Evolutionary conservation across 2,329 filamentous ascomycete genomes (phyloP).

Genomic region (Trichophyton benhamiae): DNA sequence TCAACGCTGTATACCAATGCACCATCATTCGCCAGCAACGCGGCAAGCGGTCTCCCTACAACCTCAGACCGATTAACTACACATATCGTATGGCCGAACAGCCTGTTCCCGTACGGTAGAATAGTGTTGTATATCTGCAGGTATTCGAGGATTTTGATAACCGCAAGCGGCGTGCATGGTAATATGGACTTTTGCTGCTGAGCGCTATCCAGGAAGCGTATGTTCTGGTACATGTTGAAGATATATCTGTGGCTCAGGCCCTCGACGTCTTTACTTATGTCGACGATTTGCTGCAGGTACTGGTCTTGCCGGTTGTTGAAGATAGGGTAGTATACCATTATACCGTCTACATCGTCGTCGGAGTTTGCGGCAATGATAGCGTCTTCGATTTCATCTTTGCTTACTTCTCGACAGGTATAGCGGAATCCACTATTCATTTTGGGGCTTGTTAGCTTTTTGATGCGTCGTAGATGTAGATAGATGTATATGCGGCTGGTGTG

Average conservation of each 20-base stretch:
- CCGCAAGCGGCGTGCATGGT: constrained; percentile 87
- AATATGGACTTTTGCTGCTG: constrained; percentile 81
- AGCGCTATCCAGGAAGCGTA: constrained; percentile 76
- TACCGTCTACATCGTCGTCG: constrained; percentile 65
- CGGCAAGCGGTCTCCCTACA: constrained; percentile 82
- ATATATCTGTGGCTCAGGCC: constrained; percentile 87
- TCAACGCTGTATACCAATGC: constrained; percentile 93
- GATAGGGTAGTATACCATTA: constrained; percentile 98
- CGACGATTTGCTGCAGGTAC: constrained; percentile 90
- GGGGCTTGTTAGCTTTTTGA: neutral
- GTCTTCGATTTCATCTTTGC: constrained; percentile 83
- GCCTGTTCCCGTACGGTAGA: constrained; percentile 77
- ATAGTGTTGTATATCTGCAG: constrained; percentile 95
- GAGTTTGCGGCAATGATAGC: constrained; percentile 73
- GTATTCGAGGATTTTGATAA: constrained; percentile 94
- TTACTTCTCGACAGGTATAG: constrained; percentile 72
- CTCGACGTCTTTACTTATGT: constrained; percentile 86
- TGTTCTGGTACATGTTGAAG: constrained; percentile 99
- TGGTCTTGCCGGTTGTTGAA: constrained; percentile 83
- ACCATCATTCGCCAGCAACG: constrained; percentile 88
- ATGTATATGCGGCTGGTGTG: neutral
- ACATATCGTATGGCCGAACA: constrained; percentile 88
- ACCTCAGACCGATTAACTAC: constrained; percentile 96
- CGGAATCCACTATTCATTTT: constrained; percentile 58
- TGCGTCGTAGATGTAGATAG: neutral